These are phyloP conservation scores for Trichoderma simmonsii DNA, from an alignment of 2,329 filamentous ascomycete species.

Conservation along the genomic window DNA sequence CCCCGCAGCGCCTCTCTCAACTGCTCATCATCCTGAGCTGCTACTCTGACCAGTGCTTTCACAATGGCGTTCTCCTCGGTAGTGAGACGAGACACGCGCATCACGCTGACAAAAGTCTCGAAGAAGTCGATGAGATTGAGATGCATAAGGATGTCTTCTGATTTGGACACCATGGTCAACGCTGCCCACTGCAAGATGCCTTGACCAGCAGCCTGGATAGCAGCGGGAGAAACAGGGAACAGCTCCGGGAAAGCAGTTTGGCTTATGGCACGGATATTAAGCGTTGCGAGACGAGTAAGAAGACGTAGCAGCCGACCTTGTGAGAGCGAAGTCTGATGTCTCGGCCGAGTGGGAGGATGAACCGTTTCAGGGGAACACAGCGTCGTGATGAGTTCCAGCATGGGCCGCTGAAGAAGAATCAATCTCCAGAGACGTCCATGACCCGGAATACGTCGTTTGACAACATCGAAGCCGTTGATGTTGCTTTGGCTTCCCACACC, in stretches of 20 bases:
- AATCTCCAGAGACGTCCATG: slow-evolving; percentile 54
- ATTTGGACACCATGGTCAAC: slow-evolving; percentile 49
- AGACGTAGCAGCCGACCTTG: slow-evolving; percentile 53
- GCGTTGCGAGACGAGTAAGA: slow-evolving; percentile 47
- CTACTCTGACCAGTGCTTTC: slow-evolving; percentile 41
- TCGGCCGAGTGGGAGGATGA: slow-evolving; percentile 25
- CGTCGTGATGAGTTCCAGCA: slow-evolving; percentile 44
- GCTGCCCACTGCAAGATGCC: slow-evolving; percentile 52
- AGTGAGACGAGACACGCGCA: slow-evolving; percentile 41
- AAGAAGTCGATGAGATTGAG: slow-evolving; percentile 53
- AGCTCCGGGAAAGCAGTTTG: slow-evolving; percentile 37
- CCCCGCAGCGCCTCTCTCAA: slow-evolving; percentile 39
- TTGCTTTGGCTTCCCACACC: slow-evolving; percentile 17
- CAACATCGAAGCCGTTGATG: slow-evolving; percentile 35
- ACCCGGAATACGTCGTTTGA: slow-evolving; percentile 42
- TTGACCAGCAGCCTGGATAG: slow-evolving; percentile 27
- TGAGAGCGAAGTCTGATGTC: slow-evolving; percentile 46
- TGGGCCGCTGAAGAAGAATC: slow-evolving; percentile 45
- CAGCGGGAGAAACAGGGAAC: slow-evolving; percentile 25
- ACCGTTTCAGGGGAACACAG: slow-evolving; percentile 32
- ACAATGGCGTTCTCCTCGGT: slow-evolving; percentile 36
- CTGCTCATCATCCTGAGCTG: slow-evolving; percentile 37
- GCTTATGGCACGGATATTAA: slow-evolving; percentile 44
- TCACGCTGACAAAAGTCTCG: slow-evolving; percentile 47
- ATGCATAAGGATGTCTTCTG: slow-evolving; percentile 52